These are phyloP conservation scores for Cladosporium colombiae DNA, from an alignment of 2,329 filamentous ascomycete genomes.

Conservation along the genomic window DNA sequence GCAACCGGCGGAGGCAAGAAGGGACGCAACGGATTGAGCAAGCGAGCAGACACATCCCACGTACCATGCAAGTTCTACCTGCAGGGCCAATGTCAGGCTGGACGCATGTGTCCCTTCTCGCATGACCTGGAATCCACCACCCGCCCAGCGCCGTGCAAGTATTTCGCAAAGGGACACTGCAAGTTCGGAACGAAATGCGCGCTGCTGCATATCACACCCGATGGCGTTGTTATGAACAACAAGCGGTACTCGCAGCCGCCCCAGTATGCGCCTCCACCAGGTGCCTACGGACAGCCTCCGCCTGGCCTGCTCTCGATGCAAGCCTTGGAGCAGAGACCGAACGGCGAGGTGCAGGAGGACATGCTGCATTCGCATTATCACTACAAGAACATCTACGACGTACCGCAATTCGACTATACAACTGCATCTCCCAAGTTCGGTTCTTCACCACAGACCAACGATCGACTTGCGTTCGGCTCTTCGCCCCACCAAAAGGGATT, in stretches of 20 bases:
- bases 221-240: constrained; percentile 93
- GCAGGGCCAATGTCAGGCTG: constrained; percentile 93
- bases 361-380: constrained; percentile 32
- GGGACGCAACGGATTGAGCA: constrained; percentile 26
- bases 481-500: constrained; percentile 64
- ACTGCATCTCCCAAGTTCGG: constrained; percentile 69
- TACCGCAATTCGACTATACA: constrained; percentile 54
- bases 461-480: constrained; percentile 72
- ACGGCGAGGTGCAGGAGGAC: constrained; percentile 29
- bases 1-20: constrained; percentile 7
- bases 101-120: constrained; percentile 92
- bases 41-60: constrained; percentile 77
- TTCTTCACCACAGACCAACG: constrained; percentile 76
- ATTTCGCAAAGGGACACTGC: constrained; percentile 99
- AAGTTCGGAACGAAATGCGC: constrained; percentile 98
- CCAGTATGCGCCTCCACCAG: constrained; percentile 22
- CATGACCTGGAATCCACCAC: constrained; percentile 84
- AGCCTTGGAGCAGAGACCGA: constrained; percentile 35
- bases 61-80: constrained; percentile 99
- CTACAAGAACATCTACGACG: constrained; percentile 32
- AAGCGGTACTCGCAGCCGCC: constrained; percentile 43
- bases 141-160: constrained; percentile 91
- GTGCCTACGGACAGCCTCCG: constrained; percentile 29
- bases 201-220: constrained; percentile 90
- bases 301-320: constrained; percentile 40